Conservation (phyloP, 441 rosid species). For the Gossypium lobatum region DNA sequence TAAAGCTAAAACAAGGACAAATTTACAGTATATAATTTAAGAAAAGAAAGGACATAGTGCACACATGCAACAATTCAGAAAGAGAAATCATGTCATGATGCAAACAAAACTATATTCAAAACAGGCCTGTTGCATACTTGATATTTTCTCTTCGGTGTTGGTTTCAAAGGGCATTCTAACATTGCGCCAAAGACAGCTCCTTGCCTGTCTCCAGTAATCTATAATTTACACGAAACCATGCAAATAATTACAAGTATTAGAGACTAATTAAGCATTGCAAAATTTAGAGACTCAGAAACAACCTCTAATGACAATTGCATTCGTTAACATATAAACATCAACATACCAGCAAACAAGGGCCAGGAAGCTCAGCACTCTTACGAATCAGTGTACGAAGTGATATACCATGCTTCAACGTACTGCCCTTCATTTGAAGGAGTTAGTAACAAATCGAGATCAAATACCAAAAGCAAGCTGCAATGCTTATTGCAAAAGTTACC, state of each 20-base stretch:
- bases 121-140: conserved; percentile 40
- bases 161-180: conserved; percentile 73
- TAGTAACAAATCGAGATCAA: conserved; percentile 30
- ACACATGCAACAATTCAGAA: conserved; percentile 7
- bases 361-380: conserved; percentile 68
- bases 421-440: conserved; percentile 81
- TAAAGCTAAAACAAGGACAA: neutral
- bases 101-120: neutral
- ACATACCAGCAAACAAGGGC: conserved; percentile 81
- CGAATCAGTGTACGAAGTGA: conserved; percentile 90
- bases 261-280: neutral
- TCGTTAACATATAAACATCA: neutral
- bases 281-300: neutral
- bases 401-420: conserved; percentile 93
- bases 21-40: neutral
- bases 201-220: conserved; percentile 84
- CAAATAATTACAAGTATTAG: neutral
- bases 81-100: neutral
- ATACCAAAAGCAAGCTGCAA: conserved; percentile 13
- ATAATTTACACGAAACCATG: conserved; percentile 27
- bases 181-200: conserved; percentile 88
- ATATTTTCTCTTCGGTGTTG: conserved; percentile 87
- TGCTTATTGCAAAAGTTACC: conserved; percentile 39
- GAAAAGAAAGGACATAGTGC: neutral
- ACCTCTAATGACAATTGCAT: neutral